Base-by-base conservation (phyloP, 2,329 filamentous ascomycete genomes). In the Aureobasidium namibiae region DNA sequence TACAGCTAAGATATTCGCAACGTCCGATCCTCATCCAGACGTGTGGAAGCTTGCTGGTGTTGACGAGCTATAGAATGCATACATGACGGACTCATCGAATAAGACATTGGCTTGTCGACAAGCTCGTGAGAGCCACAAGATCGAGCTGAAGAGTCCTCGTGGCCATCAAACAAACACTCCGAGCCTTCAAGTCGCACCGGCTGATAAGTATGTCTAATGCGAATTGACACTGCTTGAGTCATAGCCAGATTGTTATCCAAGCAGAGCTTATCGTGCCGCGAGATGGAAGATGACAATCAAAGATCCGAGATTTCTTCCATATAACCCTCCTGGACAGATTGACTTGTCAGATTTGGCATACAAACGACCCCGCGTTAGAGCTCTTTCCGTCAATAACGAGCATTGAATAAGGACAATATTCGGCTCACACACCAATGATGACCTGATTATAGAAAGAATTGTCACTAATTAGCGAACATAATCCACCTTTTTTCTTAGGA, bases 1-100 rank as follows among this genome's bases (percentile, higher is more conserved):
- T 29, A 76, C 79, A 42, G 81, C 81, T 41, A 77, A 76, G 67
- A 70, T 80, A 53, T 76, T 64, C n/a, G 46, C 29, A 23, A 60
- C 60, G 39, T 56, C 62, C 33, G 54, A 33, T 16, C 48, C 49
- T 21, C 31, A 60, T 21, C 38, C 50, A 23, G 54, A 60, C 8
- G 46, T 61, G 10, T 63, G 61, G 61, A 41, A 56, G 26, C 49
- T 46, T 45, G 60, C 61, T 5, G 61, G 60, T 5, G 36, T 60
- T 13, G 54, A 58, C 11, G 54, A 57, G 23, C 23, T 38, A 7
- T 57, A 23, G 39, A 36, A 6, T 14, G n/a, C 6, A 18, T 3
- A 24, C 2, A 14, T 36, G 6, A 7, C 11, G 21, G 10, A 2
- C n/a, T 36, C n/a, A 31, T 16, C 3, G 33, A 13, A 13, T 10